These are phyloP conservation scores for Amylostereum areolatum DNA, from an alignment of 1,284 basidiomycete species.

Conservation along the genomic window DNA sequence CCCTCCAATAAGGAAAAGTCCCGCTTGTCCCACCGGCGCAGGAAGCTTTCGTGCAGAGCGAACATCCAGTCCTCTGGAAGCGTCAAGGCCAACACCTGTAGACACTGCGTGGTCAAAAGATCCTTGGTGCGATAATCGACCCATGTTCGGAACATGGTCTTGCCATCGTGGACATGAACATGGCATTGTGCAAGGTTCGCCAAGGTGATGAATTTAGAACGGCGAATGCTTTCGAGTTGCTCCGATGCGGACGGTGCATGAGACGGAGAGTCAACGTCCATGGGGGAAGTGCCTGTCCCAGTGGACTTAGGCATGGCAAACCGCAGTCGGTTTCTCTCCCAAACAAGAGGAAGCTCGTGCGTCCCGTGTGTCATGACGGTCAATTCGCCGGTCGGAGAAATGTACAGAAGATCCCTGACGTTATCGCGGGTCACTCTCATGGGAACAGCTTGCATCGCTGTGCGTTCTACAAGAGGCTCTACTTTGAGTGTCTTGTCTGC, in stretches of 20 bases:
- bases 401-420: constrained; percentile 63
- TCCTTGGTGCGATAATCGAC: constrained; percentile 22
- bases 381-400: constrained; percentile 48
- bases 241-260: no score
- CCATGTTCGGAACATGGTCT: constrained; percentile 13
- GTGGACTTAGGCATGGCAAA: constrained; percentile 20
- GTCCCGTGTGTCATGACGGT: constrained; percentile 57
- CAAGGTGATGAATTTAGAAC: no score
- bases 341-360: constrained; percentile 35
- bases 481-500: constrained; percentile 39
- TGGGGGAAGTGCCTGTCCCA: constrained; percentile 37
- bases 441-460: constrained; percentile 49
- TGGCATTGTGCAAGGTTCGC: no score
- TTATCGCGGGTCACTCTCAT: constrained; percentile 56
- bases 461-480: constrained; percentile 29
- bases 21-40: constrained; percentile 47
- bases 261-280: no score
- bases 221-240: no score
- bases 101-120: constrained; percentile 47
- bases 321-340: no score
- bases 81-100: constrained; percentile 56
- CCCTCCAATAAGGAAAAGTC: constrained; percentile 35
- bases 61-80: constrained; percentile 52
- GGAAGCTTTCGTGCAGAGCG: constrained; percentile 48
- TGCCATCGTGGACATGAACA: constrained; percentile 17